These are phyloP conservation scores for Gremmenia infestans DNA, from an alignment of 2,329 filamentous ascomycete species.

Conservation along the genomic window DNA sequence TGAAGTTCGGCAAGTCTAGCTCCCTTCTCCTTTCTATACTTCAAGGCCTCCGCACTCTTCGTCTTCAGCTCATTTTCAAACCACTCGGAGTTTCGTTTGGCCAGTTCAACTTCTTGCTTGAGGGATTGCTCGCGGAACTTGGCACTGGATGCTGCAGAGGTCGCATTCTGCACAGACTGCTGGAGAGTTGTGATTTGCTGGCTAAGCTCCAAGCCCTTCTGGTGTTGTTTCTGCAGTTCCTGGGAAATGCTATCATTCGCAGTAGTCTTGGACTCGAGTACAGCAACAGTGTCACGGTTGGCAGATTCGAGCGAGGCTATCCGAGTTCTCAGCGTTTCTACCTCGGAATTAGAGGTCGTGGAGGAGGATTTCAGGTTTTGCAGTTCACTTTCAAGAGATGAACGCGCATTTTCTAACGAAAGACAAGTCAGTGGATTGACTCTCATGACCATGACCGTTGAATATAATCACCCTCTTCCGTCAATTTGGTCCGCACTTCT, in stretches of 20 bases:
- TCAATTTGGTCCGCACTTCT: conserved; percentile 73
- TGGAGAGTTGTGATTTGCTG: conserved; percentile 79
- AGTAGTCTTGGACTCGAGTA: conserved; percentile 84
- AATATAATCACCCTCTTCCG: conserved; percentile 65
- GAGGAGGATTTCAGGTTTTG: conserved; percentile 71
- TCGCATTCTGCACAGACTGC: conserved; percentile 76
- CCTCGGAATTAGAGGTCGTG: conserved; percentile 68
- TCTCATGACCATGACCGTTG: not conserved
- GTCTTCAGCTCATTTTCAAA: conserved; percentile 87
- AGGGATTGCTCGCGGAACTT: conserved; percentile 89
- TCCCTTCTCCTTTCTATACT: conserved; percentile 91
- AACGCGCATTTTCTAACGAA: conserved; percentile 66
- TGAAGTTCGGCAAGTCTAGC: conserved; percentile 84
- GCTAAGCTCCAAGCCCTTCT: conserved; percentile 77
- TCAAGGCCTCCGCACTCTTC: conserved; percentile 79
- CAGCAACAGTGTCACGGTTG: conserved; percentile 82
- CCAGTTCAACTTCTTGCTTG: conserved; percentile 83
- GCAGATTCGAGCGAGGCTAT: conserved; percentile 84
- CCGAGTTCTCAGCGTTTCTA: conserved; percentile 72
- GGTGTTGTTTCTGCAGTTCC: conserved; percentile 82
- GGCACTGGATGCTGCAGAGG: conserved; percentile 72
- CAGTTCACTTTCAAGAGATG: conserved; percentile 75
- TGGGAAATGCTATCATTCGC: conserved; percentile 81
- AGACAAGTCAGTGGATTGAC: conserved; percentile 12
- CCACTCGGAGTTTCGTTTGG: conserved; percentile 90